These are phyloP conservation scores for Colletotrichum echinochloae DNA, from an alignment of 2,329 filamentous ascomycete genomes.

Conservation along the genomic window DNA sequence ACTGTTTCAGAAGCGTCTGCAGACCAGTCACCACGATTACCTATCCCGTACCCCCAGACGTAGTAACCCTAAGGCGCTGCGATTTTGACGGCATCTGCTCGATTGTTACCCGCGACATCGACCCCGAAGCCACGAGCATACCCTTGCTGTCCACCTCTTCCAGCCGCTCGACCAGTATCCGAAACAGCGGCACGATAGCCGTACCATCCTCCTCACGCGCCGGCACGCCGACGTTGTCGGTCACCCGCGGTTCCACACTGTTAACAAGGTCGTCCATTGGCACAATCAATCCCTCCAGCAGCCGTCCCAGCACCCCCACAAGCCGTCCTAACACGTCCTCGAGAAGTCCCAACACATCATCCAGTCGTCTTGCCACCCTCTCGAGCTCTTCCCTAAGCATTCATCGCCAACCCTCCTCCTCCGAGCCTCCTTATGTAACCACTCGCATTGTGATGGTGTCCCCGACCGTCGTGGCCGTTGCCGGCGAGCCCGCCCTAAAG, in stretches of 20 bases:
- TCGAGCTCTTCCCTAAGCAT: background rate
- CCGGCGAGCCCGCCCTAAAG: slow-evolving; percentile 22
- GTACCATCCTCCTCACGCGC: background rate
- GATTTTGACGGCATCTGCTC: slow-evolving; percentile 4
- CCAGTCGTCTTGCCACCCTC: too few relatives aligned
- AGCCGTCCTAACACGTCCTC: background rate
- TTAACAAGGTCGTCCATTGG: background rate
- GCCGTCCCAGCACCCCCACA: background rate
- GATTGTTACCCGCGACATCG: background rate
- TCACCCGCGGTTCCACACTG: background rate
- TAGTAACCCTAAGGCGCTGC: background rate
- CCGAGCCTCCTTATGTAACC: background rate
- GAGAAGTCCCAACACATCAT: background rate
- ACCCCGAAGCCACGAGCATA: background rate
- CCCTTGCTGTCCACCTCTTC: background rate
- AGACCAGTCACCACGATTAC: background rate
- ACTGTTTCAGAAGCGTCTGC: background rate
- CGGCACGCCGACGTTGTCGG: background rate
- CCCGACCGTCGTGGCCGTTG: background rate
- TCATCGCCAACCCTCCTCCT: background rate
- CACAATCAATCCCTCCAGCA: background rate
- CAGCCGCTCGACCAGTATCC: background rate
- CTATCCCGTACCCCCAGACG: background rate
- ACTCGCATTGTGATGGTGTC: background rate
- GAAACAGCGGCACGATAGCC: background rate